These are phyloP conservation scores for Huntiella savannae DNA, from an alignment of 2,329 filamentous ascomycete species.

Conservation along the genomic window DNA sequence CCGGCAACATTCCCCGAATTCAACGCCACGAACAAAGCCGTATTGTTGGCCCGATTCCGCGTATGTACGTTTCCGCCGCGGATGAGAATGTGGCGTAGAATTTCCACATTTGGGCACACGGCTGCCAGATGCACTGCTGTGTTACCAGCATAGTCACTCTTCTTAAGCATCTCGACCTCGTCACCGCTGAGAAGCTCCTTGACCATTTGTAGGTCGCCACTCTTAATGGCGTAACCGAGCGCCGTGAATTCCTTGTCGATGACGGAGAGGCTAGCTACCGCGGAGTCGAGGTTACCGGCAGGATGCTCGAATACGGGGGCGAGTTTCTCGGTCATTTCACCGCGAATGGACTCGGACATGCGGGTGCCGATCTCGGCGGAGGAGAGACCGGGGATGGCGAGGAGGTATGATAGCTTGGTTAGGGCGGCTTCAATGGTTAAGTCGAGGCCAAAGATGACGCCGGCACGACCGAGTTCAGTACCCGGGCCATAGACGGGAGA, in stretches of 20 bases:
- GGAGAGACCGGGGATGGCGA: slow-evolving; percentile 46
- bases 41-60: slow-evolving; percentile 45
- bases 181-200: slow-evolving; percentile 48
- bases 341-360: slow-evolving; percentile 60
- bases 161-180: slow-evolving; percentile 47
- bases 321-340: slow-evolving; percentile 65
- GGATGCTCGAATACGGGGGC: slow-evolving; percentile 62
- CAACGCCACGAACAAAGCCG: slow-evolving; percentile 43
- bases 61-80: slow-evolving; percentile 48
- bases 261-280: slow-evolving; percentile 24
- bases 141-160: slow-evolving; percentile 65
- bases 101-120: slow-evolving; percentile 31
- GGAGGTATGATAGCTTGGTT: slow-evolving; percentile 74
- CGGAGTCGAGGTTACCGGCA: slow-evolving; percentile 29
- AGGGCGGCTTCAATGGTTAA: slow-evolving; percentile 80
- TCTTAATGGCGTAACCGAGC: slow-evolving; percentile 61
- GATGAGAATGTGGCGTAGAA: slow-evolving; percentile 38
- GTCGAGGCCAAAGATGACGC: slow-evolving; percentile 77
- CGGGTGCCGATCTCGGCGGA: slow-evolving; percentile 44
- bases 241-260: slow-evolving; percentile 51
- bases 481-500: slow-evolving; percentile 61
- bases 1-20: slow-evolving; percentile 35
- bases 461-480: slow-evolving; percentile 59
- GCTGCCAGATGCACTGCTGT: slow-evolving; percentile 44
- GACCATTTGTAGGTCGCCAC: slow-evolving; percentile 47